Evolutionary conservation across 2,329 filamentous ascomycete species (phyloP), one percentile per base, ranked within the genome.

Genomic region (Diplodia intermedia): DNA sequence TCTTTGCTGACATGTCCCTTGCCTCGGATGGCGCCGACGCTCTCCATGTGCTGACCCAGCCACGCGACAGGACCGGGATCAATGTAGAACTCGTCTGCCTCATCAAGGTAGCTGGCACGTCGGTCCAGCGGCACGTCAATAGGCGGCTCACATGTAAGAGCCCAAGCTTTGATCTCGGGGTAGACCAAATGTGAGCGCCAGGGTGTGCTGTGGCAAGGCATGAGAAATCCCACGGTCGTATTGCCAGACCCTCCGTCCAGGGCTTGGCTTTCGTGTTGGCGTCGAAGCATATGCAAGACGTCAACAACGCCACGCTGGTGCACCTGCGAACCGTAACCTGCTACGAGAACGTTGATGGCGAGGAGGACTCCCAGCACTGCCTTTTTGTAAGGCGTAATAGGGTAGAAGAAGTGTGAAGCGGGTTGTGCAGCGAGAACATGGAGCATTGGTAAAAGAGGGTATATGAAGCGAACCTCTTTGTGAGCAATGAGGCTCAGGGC

Each of bases 391-490:
- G 52, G n/a, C 68, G 69, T 85, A 77, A 11, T 73, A 74, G 56
- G 76, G 29, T 23, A 43, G 29, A 73, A 47, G 18, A 71, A 70
- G 18, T 73, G 72, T 73, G 74, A 52, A 73, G 33, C 36, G n/a
- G 67, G 61, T 11, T 57, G 20, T 0, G 93, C 92, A 1, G 91
- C 88, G 49, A 98, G 83, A 70, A 97, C 82, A 76, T 95, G 92
- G 7, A 99, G 85, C n/a, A 90, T 86, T 1, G 95, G 94, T 1
- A 98, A 86, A 20, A 99, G 86, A 1, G 95, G 94, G 75, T 97
- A 97, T 72, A 98, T 91, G 82, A 99, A 99, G 74, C 95, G 92
- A 73, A 97, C 92, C 84, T 99, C 95, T 79, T 99, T 99, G 82
- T 99, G 95, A 1, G 93, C 89, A 72, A 98, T 91, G 56, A 91